Conservation (phyloP, 2,329 filamentous ascomycete genomes). For the Pyrenophora seminiperda region DNA sequence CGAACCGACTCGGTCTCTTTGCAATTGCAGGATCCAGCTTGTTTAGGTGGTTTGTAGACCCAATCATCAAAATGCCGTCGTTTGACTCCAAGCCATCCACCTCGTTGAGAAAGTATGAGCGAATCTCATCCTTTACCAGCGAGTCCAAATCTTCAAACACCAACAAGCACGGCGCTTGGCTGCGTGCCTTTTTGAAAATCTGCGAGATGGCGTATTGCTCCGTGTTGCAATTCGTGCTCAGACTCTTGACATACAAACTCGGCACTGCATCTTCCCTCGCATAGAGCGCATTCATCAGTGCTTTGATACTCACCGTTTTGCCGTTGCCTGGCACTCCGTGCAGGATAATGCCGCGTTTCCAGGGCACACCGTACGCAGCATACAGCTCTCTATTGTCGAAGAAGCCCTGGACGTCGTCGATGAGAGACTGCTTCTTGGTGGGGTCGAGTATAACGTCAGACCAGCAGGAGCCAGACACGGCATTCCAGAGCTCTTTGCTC, state of each 20-base stretch:
- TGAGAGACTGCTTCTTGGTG: constrained; percentile 67
- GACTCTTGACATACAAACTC: constrained; percentile 61
- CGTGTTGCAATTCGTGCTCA: constrained; percentile 55
- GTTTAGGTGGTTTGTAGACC: constrained; percentile 68
- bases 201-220: constrained; percentile 52
- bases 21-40: constrained; percentile 67
- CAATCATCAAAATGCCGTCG: constrained; percentile 72
- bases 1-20: constrained; percentile 55
- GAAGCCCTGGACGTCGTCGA: constrained; percentile 68
- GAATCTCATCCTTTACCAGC: constrained; percentile 63
- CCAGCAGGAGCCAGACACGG: constrained; percentile 58
- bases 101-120: constrained; percentile 74
- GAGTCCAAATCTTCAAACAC: constrained; percentile 75
- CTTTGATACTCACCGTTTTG: constrained; percentile 74
- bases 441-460: constrained; percentile 69
- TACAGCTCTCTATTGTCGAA: constrained; percentile 66
- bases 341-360: constrained; percentile 74
- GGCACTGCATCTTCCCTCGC: constrained; percentile 55
- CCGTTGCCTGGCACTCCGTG: constrained; percentile 68
- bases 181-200: constrained; percentile 59
- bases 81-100: constrained; percentile 72
- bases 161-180: constrained; percentile 69
- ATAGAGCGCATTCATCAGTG: constrained; percentile 68
- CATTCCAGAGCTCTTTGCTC: constrained; percentile 63
- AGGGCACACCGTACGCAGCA: constrained; percentile 65